Evolutionary conservation across 2,329 filamentous ascomycete genomes (phyloP).

Genomic region (Elsinoe arachidis): DNA sequence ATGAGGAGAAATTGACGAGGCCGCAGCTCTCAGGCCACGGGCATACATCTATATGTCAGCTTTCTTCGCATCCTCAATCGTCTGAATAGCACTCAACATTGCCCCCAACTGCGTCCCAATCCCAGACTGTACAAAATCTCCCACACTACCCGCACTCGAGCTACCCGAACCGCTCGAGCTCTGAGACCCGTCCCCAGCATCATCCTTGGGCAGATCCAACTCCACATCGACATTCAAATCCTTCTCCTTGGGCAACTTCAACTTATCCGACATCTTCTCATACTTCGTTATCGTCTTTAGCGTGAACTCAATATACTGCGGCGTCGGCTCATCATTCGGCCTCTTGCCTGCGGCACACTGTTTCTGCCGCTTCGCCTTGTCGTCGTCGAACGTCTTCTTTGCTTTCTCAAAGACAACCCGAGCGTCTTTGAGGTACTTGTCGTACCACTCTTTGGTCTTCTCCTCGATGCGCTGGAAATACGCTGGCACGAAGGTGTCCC

Average conservation of each 20-base stretch:
- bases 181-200: not conserved
- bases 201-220: not conserved
- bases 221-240: not conserved
- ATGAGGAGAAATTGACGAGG: too few species aligned
- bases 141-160: not conserved
- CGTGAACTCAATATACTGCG: conserved; percentile 1
- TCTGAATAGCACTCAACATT: too few species aligned
- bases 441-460: conserved; percentile 4
- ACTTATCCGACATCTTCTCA: conserved; percentile 5
- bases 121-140: not conserved
- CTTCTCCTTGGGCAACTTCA: not conserved
- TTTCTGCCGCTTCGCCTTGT: conserved; percentile 5
- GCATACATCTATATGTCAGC: too few species aligned
- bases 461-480: conserved; percentile 1
- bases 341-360: not conserved
- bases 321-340: conserved; percentile 3
- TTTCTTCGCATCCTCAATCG: too few species aligned
- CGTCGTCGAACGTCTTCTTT: conserved; percentile 3
- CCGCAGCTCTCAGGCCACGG: too few species aligned
- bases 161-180: not conserved
- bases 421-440: not conserved
- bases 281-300: not conserved
- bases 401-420: not conserved
- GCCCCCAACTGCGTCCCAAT: too few species aligned
- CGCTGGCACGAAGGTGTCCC: not conserved